These are phyloP conservation scores for Thymus mandschuricus DNA, from an alignment of 257 asterid genomes.

Conservation along the genomic window DNA sequence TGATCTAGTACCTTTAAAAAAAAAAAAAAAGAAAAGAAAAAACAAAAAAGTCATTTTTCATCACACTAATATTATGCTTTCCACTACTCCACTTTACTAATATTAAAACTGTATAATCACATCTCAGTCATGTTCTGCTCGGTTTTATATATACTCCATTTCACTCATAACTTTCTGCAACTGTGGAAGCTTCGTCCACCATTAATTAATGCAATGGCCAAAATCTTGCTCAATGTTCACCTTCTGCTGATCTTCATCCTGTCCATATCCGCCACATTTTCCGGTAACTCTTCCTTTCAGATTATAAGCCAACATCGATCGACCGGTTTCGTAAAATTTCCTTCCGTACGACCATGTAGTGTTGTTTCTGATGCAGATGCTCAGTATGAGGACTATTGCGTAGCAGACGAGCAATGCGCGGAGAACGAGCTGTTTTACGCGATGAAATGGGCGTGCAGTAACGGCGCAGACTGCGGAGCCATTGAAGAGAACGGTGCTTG, in stretches of 20 bases:
- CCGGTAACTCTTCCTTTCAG: too few species aligned
- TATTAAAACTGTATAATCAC: neutral
- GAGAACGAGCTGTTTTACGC: constrained; percentile 52
- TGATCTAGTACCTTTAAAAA: neutral
- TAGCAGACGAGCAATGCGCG: constrained; percentile 72
- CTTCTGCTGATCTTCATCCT: too few species aligned
- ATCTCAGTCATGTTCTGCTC: constrained; percentile 28
- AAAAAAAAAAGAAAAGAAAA: too few species aligned
- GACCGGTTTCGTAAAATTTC: too few species aligned
- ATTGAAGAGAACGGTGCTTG: constrained; percentile 47
- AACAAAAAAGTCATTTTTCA: neutral
- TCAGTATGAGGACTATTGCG: constrained; percentile 68
- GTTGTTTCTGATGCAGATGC: constrained; percentile 38
- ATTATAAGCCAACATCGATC: too few species aligned
- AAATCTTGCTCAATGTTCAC: too few species aligned
- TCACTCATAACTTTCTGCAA: neutral
- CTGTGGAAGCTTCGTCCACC: neutral
- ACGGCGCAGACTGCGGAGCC: constrained; percentile 68
- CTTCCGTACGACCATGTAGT: too few species aligned
- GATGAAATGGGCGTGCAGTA: constrained; percentile 66
- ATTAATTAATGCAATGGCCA: too few species aligned
- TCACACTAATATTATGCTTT: too few species aligned
- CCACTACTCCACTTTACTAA: too few species aligned
- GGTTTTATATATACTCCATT: constrained; percentile 13
- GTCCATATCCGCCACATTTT: too few species aligned